Evolutionary conservation across 1,139 yeast genomes (phyloP), one percentile per base, ranked within the genome.

Genomic region (Lodderomyces metapsilosis): DNA sequence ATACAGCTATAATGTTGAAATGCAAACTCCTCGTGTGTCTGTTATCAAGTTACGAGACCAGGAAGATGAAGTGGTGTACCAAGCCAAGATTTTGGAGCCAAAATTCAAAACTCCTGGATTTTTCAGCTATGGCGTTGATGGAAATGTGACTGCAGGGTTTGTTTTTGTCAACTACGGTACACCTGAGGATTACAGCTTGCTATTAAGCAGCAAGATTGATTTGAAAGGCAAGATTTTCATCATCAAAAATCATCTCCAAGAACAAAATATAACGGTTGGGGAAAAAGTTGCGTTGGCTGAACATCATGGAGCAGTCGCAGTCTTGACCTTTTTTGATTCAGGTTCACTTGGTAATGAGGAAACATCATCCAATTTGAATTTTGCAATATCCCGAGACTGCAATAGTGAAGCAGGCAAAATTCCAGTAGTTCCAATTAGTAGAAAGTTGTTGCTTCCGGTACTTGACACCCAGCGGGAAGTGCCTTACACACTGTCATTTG

Each of bases 401-500:
- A 42, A 46, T 20, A 34, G 42, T 24, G 43, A 43, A 17, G 40
- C 24, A 7, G 56, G 63, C 2, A 38, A 48, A 2, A 58, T 69
- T 34, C 64, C 69, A n/a, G 52, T 65, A 7, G 47, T 68, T 15
- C 78, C 78, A 3, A 53, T 67, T n/a, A 68, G 71, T 43, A 53
- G 48, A 32, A 57, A 59, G 21, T 50, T 63, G 2, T 51, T 67
- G 3, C 44, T 46, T 30, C 74, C 76, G 2, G 58, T 72, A 6
- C 51, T 71, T 33, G 56, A 58, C 5, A 60, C 71, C 1, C 51
- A 67, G 27, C 18, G 34, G 2, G 27, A 37, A 1, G 46, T 43
- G 6, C 10, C 28, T 21, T 27, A 39, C 15, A 36, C 34, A 15
- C 52, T 39, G 8, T 37, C 45, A 2, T 60, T 64, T 28, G 35